These are phyloP conservation scores for Sugiyamaella floridensis DNA, from an alignment of 805 yeast genomes.

Conservation along the genomic window DNA sequence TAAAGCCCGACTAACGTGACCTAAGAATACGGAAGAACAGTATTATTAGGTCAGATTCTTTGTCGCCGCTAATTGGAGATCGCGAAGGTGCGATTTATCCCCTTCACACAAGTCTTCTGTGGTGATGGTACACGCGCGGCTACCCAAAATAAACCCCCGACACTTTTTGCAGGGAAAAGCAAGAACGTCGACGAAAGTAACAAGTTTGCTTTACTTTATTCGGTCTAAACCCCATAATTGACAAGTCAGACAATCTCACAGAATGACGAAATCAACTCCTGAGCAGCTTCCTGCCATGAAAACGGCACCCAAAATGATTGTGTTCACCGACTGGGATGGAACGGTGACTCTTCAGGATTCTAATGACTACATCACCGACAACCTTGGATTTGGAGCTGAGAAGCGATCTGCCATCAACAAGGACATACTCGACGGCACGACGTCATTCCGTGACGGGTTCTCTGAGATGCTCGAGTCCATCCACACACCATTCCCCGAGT, in stretches of 20 bases:
- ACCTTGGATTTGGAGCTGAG: conserved; percentile 74
- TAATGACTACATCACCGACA: conserved; percentile 85
- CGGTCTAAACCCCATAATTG: too few species aligned
- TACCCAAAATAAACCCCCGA: too few species aligned
- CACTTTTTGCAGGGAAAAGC: too few species aligned
- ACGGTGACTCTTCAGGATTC: conserved; percentile 94
- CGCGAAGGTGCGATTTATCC: too few species aligned
- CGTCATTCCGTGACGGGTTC: conserved; percentile 69
- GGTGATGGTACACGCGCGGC: too few species aligned
- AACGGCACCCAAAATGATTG: conserved; percentile 54
- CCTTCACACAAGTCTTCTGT: too few species aligned
- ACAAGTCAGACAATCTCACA: not conserved
- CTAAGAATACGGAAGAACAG: too few species aligned
- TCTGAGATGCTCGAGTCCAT: conserved; percentile 76
- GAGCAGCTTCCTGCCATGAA: conserved; percentile 23
- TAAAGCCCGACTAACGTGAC: too few species aligned
- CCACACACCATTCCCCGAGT: conserved; percentile 68
- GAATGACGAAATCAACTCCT: not conserved
- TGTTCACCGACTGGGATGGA: conserved; percentile 97
- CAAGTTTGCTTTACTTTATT: too few species aligned
- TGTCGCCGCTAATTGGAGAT: too few species aligned
- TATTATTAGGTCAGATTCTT: too few species aligned
- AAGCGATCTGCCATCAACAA: conserved; percentile 63
- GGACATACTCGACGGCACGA: conserved; percentile 60
- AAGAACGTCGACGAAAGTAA: too few species aligned